phyloP scores from a whole-genome alignment of 2,329 filamentous ascomycete species.

The Teratosphaeria pseudoeucalypti region DNA sequence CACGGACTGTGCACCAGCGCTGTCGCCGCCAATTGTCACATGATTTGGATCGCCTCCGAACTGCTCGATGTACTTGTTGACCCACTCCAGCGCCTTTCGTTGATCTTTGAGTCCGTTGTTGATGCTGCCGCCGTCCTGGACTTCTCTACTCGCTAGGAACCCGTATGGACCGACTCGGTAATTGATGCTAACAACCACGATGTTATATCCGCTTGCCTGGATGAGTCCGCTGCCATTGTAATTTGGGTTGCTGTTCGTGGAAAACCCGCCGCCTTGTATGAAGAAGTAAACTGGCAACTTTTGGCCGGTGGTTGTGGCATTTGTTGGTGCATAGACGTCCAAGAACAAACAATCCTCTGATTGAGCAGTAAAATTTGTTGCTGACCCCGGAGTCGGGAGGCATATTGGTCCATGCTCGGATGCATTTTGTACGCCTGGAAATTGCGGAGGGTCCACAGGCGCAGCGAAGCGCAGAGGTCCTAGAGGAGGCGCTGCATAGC shows the following conservation, averaged over 20 bases:
- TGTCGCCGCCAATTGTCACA: constrained; percentile 58
- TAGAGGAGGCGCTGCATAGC: constrained; percentile 61
- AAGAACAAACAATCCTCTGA: constrained; percentile 61
- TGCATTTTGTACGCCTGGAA: constrained; percentile 41
- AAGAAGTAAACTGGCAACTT: constrained; percentile 55
- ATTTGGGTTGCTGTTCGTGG: constrained; percentile 39
- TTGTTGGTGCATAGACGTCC: constrained; percentile 51
- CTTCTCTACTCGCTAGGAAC: constrained; percentile 53
- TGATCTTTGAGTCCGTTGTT: constrained; percentile 66
- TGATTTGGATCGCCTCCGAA: constrained; percentile 62
- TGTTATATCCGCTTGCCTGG: constrained; percentile 46
- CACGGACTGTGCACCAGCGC: constrained; percentile 58
- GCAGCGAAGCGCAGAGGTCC: constrained; percentile 56
- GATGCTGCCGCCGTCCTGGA: constrained; percentile 39
- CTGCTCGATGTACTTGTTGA: constrained; percentile 52
- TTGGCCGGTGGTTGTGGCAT: constrained; percentile 35
- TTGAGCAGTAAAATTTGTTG: constrained; percentile 16
- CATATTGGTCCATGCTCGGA: constrained; percentile 33
- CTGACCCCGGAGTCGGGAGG: constrained; percentile 9
- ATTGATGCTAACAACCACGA: constrained; percentile 63
- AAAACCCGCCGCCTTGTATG: constrained; percentile 39
- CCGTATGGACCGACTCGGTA: constrained; percentile 68
- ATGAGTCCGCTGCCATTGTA: constrained; percentile 54
- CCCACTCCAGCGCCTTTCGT: constrained; percentile 58
- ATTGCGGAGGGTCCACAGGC: constrained; percentile 50